phyloP scores from a whole-genome alignment of 177 flowering plant species.

The Vitis hybrid region DNA sequence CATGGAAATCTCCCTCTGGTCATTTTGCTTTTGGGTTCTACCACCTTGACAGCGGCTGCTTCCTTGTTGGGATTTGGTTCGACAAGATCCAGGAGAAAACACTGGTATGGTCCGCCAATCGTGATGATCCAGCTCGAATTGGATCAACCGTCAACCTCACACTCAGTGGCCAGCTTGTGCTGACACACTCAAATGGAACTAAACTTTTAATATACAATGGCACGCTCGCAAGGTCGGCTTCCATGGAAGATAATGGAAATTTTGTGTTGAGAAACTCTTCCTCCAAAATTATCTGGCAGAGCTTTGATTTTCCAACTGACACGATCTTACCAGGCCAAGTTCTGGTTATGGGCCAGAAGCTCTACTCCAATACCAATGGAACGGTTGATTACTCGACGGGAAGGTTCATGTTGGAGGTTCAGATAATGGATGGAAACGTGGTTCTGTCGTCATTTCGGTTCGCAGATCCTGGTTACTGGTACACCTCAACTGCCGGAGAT shows the following conservation, averaged over 20 bases:
- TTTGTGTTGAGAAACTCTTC: not conserved
- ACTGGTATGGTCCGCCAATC: slow-evolving; percentile 4
- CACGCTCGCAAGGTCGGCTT: slow-evolving; percentile 2
- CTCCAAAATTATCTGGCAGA: slow-evolving; percentile 1
- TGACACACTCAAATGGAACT: slow-evolving; percentile 6
- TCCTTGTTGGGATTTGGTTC: slow-evolving; percentile 9
- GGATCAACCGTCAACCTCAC: slow-evolving; percentile 10
- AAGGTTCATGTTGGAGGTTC: slow-evolving; percentile 11
- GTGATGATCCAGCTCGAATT: slow-evolving; percentile 2
- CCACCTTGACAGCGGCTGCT: not conserved
- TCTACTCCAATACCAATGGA: slow-evolving; percentile 9
- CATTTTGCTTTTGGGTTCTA: slow-evolving; percentile 16
- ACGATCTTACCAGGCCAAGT: slow-evolving; percentile 7
- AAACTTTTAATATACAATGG: slow-evolving; percentile 3
- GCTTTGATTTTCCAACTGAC: slow-evolving; percentile 4
- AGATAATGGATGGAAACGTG: slow-evolving; percentile 4
- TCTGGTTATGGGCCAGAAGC: slow-evolving; percentile 5
- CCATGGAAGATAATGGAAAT: not conserved
- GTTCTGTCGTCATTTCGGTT: slow-evolving; percentile 16
- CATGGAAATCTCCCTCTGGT: slow-evolving; percentile 7
- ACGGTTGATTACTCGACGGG: slow-evolving; percentile 18
- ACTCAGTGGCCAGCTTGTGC: slow-evolving; percentile 1
- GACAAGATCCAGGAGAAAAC: not conserved
- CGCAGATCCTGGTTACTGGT: slow-evolving; percentile 24
- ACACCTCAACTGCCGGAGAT: slow-evolving; percentile 4